A percentile compares a stretch with the other conserved stretches of the same genome.
Evolutionary conservation across 192 early-diverging fungal genomes (phyloP).

Genomic region (Cladochytrium replicatum): DNA sequence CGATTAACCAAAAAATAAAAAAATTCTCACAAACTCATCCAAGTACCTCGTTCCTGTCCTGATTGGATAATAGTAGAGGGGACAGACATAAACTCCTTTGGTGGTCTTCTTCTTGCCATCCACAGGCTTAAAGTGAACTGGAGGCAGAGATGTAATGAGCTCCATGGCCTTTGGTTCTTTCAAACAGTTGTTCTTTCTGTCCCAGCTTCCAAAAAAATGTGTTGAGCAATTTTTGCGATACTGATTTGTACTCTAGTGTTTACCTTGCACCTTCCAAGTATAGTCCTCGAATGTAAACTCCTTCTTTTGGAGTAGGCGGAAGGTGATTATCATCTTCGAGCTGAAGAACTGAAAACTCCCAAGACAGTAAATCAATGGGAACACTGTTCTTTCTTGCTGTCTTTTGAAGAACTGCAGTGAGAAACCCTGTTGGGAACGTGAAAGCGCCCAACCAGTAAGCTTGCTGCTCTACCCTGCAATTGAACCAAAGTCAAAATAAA

Average conservation of each 20-base stretch:
- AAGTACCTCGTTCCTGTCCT: conserved; percentile 42
- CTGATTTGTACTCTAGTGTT: not conserved
- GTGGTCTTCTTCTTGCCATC: conserved; percentile 45
- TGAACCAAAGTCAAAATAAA: not conserved
- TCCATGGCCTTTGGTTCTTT: conserved; percentile 54
- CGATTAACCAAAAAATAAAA: conserved; percentile 5
- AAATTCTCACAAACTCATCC: not conserved
- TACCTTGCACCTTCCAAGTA: conserved; percentile 55
- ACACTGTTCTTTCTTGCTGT: conserved; percentile 47
- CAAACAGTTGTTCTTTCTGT: conserved; percentile 44
- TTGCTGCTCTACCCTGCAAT: conserved; percentile 21
- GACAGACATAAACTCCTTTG: conserved; percentile 48
- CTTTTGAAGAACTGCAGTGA: conserved; percentile 52
- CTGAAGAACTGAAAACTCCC: conserved; percentile 53
- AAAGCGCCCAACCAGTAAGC: conserved; percentile 49
- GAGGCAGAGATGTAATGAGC: conserved; percentile 44
- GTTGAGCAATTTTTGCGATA: not conserved
- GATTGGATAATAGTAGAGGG: conserved; percentile 50
- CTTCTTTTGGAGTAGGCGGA: conserved; percentile 40
- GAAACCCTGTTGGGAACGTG: conserved; percentile 48
- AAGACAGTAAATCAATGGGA: conserved; percentile 41
- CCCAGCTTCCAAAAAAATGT: conserved; percentile 32
- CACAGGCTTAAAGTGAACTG: conserved; percentile 50
- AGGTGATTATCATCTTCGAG: conserved; percentile 44
- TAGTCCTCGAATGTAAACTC: conserved; percentile 44